Base-by-base conservation (phyloP, 2,329 filamentous ascomycete species). In the Exophiala lecanii-corni region DNA sequence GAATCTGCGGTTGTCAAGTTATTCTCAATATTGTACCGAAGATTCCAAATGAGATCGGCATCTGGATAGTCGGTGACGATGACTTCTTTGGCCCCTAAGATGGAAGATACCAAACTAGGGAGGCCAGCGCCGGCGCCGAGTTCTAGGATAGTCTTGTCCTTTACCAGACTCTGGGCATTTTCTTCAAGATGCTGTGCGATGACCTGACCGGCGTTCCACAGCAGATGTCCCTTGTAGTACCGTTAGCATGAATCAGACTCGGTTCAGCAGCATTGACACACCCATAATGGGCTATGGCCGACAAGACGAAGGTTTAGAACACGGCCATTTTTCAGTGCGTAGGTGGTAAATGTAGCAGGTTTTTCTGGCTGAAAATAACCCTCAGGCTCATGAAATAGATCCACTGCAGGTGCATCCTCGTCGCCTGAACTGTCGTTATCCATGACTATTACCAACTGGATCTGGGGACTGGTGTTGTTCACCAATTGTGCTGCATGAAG, bases 1-100 rank as follows among this genome's bases (percentile, higher is more conserved):
- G 30, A 57, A 54, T 41, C 62, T 53, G 39, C 70, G 56, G 49
- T 70, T 59, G 50, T 68, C 62, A 62, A 75, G 75, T 61, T 77
- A 67, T 53, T 74, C 61, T 58, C 55, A 47, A 94, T 81, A 62
- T 96, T 96, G 62, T 79, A 76, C 55, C 76, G 75, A 64, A 96
- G 80, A 58, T 87, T 94, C 15, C 76, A 72, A 17, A 97, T 74
- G n/a, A 97, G 72, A 16, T 94, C 87, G 30, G 75, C 72, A 62
- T 96, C 89, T 0, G 88, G 87, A 61, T 88, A 96, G 63, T 97
- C 89, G 5, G 89, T 94, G 55, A 91, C 81, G 7, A 96, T 84
- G 20, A 66, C 79, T 39, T 70, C 76, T 37, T 64, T 64, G 2
- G 89, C 89, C 10, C 85, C 86, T 28, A 84, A 74, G 23, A 85